These are phyloP conservation scores for Oryza officinalis DNA, from an alignment of 176 grass and related monocot genomes.

Conservation along the genomic window DNA sequence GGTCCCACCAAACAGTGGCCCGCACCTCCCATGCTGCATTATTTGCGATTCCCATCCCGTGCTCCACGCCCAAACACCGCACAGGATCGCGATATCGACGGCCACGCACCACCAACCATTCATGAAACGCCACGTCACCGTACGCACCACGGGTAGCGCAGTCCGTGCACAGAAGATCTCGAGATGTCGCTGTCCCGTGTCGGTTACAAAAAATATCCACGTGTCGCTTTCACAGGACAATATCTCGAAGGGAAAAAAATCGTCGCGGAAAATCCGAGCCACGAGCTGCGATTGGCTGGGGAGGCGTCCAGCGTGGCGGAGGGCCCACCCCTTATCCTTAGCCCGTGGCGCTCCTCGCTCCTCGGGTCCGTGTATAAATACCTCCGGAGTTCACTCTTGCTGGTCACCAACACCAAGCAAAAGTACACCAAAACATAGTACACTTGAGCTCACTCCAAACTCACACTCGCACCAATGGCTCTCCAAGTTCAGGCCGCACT, in stretches of 20 bases:
- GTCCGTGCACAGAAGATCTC: neutral
- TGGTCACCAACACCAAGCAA: conserved; percentile 21
- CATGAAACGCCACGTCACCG: neutral
- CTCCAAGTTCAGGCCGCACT: conserved; percentile 75
- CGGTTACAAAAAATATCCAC: conserved; percentile 21
- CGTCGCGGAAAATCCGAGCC: conserved; percentile 52
- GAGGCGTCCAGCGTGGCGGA: conserved; percentile 15
- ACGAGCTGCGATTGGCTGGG: conserved; percentile 58
- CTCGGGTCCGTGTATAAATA: conserved; percentile 58
- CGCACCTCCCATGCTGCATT: conserved; percentile 54
- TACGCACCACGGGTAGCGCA: rapidly evolving
- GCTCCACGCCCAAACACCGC: neutral
- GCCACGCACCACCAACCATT: neutral
- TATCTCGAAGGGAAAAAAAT: conserved; percentile 24
- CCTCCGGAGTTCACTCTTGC: conserved; percentile 6
- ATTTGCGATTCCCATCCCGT: conserved; percentile 26
- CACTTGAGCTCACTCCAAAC: neutral
- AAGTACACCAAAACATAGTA: conserved; percentile 9
- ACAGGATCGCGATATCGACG: neutral
- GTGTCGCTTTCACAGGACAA: neutral
- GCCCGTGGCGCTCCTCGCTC: conserved; percentile 47
- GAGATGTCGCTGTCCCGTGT: neutral
- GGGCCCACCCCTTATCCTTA: conserved; percentile 43
- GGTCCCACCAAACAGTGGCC: neutral
- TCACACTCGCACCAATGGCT: conserved; percentile 45